phyloP scores from a whole-genome alignment of 306 rosid species.

The Lotus japonicus region DNA sequence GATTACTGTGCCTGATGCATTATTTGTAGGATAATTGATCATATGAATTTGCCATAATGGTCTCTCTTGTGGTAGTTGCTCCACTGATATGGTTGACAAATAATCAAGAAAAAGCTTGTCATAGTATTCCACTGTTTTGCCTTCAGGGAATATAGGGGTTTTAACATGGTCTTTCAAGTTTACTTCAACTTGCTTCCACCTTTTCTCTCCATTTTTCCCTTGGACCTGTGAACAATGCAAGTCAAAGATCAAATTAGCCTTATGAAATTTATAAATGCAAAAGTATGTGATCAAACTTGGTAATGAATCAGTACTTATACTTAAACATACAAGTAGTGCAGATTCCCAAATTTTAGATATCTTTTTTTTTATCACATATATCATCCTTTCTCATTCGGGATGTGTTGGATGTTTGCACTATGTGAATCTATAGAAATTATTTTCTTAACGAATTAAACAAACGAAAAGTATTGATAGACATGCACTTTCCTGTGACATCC shows the following conservation, averaged over 20 bases:
- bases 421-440: too few species aligned
- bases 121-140: constrained; percentile 16
- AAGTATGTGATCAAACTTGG: too few species aligned
- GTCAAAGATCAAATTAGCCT: background rate
- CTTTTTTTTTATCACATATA: too few species aligned
- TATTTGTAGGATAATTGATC: constrained; percentile 39
- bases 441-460: too few species aligned
- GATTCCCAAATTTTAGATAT: too few species aligned
- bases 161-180: constrained; percentile 38
- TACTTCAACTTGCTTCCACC: constrained; percentile 48
- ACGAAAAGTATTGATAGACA: too few species aligned
- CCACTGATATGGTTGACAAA: constrained; percentile 28
- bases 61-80: constrained; percentile 25
- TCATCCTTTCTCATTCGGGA: too few species aligned
- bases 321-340: too few species aligned
- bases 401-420: too few species aligned
- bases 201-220: constrained; percentile 29
- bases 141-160: constrained; percentile 23
- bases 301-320: too few species aligned
- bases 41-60: constrained; percentile 59
- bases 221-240: constrained; percentile 21
- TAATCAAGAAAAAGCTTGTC: constrained; percentile 32
- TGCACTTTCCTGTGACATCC: too few species aligned
- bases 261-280: background rate
- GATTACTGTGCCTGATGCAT: constrained; percentile 26